phyloP scores from a whole-genome alignment of 257 asterid species.

The Ilex asprella region DNA sequence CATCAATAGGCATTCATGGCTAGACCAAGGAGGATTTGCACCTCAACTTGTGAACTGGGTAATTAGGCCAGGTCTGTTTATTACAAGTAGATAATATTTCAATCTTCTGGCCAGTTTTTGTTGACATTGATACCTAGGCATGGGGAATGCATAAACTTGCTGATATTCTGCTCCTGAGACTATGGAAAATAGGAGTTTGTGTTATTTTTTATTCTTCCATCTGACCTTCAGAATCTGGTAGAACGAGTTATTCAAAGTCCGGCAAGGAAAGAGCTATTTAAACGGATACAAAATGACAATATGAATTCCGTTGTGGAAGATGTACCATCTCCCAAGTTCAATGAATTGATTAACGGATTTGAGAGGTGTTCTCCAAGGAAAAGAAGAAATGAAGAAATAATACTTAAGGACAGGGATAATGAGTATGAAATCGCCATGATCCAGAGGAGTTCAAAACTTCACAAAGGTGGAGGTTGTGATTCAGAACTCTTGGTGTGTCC shows the following conservation, averaged over 20 bases:
- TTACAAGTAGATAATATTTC: background rate
- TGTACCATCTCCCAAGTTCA: slow-evolving; percentile 31
- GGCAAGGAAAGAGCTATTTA: slow-evolving; percentile 24
- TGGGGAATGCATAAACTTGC: background rate
- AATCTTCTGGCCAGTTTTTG: background rate
- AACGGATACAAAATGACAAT: background rate
- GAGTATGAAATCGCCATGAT: slow-evolving; percentile 19
- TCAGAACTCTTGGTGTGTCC: slow-evolving; percentile 21
- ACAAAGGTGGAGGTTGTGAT: slow-evolving; percentile 35
- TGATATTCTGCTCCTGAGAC: background rate
- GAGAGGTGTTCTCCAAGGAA: slow-evolving; percentile 34
- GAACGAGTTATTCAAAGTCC: slow-evolving; percentile 37
- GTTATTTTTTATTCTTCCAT: background rate
- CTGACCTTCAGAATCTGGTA: slow-evolving; percentile 35
- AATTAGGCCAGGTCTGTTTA: background rate
- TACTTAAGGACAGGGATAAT: slow-evolving; percentile 36
- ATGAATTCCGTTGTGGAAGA: slow-evolving; percentile 4
- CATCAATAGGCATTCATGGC: slow-evolving; percentile 6
- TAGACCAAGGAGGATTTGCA: slow-evolving; percentile 6
- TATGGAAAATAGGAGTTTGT: background rate
- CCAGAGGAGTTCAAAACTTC: slow-evolving; percentile 57
- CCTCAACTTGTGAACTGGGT: background rate
- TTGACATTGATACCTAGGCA: background rate
- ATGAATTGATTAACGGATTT: slow-evolving; percentile 23
- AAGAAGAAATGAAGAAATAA: slow-evolving; percentile 40